Evolutionary conservation across 2,329 filamentous ascomycete species (phyloP), one percentile per base, ranked within the genome.

Genomic region (Neonectria punicea): DNA sequence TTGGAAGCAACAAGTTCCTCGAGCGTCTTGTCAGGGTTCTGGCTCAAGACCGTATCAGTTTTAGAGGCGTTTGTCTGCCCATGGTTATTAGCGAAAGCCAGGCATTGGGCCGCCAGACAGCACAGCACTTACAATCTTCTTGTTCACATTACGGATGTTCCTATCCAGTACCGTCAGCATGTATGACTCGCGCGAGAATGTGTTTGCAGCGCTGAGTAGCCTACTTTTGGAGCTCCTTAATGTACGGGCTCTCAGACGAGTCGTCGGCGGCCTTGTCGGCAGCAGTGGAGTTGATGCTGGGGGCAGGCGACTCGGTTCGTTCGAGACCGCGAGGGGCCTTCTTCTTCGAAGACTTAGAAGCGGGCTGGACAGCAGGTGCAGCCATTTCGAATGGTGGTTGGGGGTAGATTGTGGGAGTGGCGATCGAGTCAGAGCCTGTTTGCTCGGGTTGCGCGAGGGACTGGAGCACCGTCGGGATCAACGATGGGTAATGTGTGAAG

Each of bases 181-280:
- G 30, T 4, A 54, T 9, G 30, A 34, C 43, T 20, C 4, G 10
- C 14, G 14, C 51, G 43, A 39, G 7, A n/a, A 34, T 47, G 7
- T 20, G 11, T 16, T 11, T 16, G 51, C 28, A 34, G 39, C 53
- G 22, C n/a, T 25, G 30, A 39, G 44, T 34, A 36, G 78, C 90
- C 78, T 83, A 97, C 94, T 97, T 98, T 77, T 95, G 90, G 54
- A 98, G 86, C 79, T 98, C 95, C 78, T 90, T 93, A 77, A 98
- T 87, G 81, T 95, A 94, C 43, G 90, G 85, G 75, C 88, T 94
- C 78, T 98, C 94, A 67, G 83, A 84, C 67, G 79, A 76, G 65
- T 88, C 88, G 62, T 90, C 89, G 68, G 78, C 79, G 67, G 84
- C 79, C 80, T 85, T 85, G 64, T 86, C 84, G 58, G 83, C 78